These are phyloP conservation scores for Aspergillus cavernicola DNA, from an alignment of 495 filamentous ascomycete species.

Conservation along the genomic window DNA sequence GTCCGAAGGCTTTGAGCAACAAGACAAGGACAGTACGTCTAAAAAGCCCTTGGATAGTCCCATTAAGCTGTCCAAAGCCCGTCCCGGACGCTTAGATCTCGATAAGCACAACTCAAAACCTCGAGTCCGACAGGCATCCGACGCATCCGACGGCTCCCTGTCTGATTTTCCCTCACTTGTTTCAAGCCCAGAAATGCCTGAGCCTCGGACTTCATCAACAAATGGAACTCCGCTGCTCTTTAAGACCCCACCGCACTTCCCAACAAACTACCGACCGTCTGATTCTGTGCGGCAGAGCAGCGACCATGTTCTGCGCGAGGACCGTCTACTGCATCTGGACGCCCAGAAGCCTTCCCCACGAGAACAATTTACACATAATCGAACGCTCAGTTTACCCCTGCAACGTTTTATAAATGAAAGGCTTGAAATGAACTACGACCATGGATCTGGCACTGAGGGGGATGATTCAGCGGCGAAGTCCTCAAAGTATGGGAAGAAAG, in stretches of 20 bases:
- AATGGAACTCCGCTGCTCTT: conserved; percentile 25
- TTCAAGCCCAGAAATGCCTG: conserved; percentile 32
- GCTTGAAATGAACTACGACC: conserved; percentile 28
- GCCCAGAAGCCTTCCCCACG: conserved; percentile 23
- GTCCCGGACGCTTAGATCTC: conserved; percentile 25
- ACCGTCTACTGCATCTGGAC: conserved; percentile 31
- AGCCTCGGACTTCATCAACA: conserved; percentile 29
- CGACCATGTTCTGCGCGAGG: conserved; percentile 34
- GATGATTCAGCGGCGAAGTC: conserved; percentile 2
- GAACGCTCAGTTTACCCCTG: conserved; percentile 39
- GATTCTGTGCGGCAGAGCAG: conserved; percentile 17
- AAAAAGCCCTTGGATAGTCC: conserved; percentile 38
- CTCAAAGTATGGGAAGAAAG: conserved; percentile 1
- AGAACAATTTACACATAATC: conserved; percentile 25
- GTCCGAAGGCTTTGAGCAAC: neutral
- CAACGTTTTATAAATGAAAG: conserved; percentile 47
- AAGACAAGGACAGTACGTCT: conserved; percentile 3
- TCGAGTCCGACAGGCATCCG: conserved; percentile 28
- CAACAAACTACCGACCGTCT: conserved; percentile 15
- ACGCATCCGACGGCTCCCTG: conserved; percentile 33
- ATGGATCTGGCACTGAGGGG: conserved; percentile 12
- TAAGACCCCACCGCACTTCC: conserved; percentile 26
- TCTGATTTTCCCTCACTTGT: conserved; percentile 37
- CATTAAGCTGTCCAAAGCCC: conserved; percentile 35
- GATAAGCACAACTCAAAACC: conserved; percentile 21